Base-by-base conservation (phyloP, 1,139 yeast species). In the Hemisphaericaspora subhashii region DNA sequence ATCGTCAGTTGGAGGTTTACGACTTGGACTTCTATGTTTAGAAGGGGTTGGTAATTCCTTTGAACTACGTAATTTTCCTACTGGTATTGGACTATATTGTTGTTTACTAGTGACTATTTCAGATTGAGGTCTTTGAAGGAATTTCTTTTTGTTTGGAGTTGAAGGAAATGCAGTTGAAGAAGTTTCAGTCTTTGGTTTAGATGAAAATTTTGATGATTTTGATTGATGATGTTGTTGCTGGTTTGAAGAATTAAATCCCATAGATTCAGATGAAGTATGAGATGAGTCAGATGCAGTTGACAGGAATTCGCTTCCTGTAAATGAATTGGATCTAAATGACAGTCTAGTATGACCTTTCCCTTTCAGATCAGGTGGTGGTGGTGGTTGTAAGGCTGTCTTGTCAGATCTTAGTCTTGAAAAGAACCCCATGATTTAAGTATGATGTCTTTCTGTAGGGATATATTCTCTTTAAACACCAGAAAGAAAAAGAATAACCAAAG, bases 221-320 rank as follows among this genome's bases (percentile, higher is more conserved):
- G 18, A 5, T 18, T 32, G 32, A 18, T 9, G 13, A 20, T 31
- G 31, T 37, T 23, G 17, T 33, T 13, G 45, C 46, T 18, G 42
- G 28, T 21, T 28, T 28, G 36, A 15, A 13, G 25, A 40, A 27
- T 38, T 35, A 28, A 48, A 51, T 26, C 29, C 21, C 24, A 29
- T 23, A 3, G 59, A 53, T 16, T 62, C 68, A 25, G 53, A 45
- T 16, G 68, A 64, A 4, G 72, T 63, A 39, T 58, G 53, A 28
- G 67, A 64, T 5, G 71, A 62, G 24, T 59, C 63, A 20, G 69
- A 65, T 18, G 59, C 61, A 16, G 58, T 51, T 23, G 60, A 48
- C 62, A 60, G 64, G 35, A 65, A 60, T 22, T 65, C 71, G 44
- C 65, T 58, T 7, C 62, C 66, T 35, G 54, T 53, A 22, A 54